Evolutionary conservation across 2,329 filamentous ascomycete species (phyloP).

Genomic region (Xenoacremonium recifei): DNA sequence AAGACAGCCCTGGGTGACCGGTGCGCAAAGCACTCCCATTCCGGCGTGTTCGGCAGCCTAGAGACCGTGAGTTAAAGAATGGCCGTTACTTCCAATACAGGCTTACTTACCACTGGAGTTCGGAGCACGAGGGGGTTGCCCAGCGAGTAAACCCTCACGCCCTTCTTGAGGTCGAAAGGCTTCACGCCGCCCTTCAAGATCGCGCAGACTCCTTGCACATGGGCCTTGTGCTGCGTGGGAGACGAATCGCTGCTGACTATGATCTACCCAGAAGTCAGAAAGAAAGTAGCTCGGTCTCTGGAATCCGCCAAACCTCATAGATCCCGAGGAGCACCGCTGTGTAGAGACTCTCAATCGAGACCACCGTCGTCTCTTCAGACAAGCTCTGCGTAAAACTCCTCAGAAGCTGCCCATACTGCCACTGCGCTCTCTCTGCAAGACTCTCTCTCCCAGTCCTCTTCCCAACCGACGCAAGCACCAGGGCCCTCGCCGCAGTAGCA

Average conservation of each 20-base stretch:
- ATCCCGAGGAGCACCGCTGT: not conserved
- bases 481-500: not conserved
- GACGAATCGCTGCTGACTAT: not conserved
- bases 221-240: conserved; percentile 1
- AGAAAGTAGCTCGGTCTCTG: no score
- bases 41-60: not conserved
- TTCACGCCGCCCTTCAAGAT: not conserved
- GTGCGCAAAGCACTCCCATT: conserved; percentile 1
- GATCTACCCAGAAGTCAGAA: not conserved
- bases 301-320: not conserved
- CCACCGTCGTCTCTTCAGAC: not conserved
- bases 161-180: not conserved
- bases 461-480: not conserved
- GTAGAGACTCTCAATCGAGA: conserved; percentile 1
- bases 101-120: not conserved
- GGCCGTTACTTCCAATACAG: not conserved
- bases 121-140: not conserved
- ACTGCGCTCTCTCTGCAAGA: not conserved
- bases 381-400: not conserved
- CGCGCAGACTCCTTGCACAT: not conserved
- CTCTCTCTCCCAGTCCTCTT: not conserved
- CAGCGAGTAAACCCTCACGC: not conserved
- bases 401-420: not conserved
- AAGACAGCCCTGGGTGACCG: not conserved
- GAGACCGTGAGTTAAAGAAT: not conserved